Conservation (phyloP, 768 basidiomycete species). For the Punctularia strigosozonata region DNA sequence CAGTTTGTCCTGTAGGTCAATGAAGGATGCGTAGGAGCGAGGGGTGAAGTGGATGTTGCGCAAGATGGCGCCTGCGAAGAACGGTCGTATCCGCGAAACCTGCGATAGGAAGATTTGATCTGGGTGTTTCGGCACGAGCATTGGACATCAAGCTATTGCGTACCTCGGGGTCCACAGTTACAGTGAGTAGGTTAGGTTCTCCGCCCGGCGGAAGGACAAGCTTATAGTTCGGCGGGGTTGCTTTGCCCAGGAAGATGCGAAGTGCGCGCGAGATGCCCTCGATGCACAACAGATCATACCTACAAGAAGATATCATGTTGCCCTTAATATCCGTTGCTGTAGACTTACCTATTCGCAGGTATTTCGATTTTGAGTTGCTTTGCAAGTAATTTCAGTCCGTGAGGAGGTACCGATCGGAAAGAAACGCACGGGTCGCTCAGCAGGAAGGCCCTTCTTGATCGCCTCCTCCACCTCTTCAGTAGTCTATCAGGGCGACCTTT, state of each 20-base stretch:
- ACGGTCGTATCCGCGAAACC: constrained; percentile 78
- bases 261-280: constrained; percentile 90
- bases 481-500: constrained; percentile 39
- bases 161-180: constrained; percentile 65
- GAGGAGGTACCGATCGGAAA: not conserved
- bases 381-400: constrained; percentile 6
- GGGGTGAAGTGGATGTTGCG: constrained; percentile 85
- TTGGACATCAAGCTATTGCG: constrained; percentile 13
- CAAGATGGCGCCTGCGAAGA: constrained; percentile 83
- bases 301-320: constrained; percentile 16
- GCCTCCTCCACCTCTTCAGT: constrained; percentile 78
- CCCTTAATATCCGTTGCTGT: not conserved
- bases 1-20: constrained; percentile 98
- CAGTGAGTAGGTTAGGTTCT: constrained; percentile 50
- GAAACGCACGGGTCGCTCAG: constrained; percentile 64
- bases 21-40: constrained; percentile 89
- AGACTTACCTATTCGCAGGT: constrained; percentile 80
- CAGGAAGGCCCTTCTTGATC: constrained; percentile 72
- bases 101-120: constrained; percentile 18
- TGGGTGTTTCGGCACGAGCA: not conserved
- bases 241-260: constrained; percentile 66
- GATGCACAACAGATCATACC: constrained; percentile 96
- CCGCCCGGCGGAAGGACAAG: constrained; percentile 63
- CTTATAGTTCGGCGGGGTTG: constrained; percentile 58
- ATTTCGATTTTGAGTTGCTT: constrained; percentile 98